Evolutionary conservation across 441 rosid genomes (phyloP), one percentile per base, ranked within the genome.

Genomic region (Populus hybrid): DNA sequence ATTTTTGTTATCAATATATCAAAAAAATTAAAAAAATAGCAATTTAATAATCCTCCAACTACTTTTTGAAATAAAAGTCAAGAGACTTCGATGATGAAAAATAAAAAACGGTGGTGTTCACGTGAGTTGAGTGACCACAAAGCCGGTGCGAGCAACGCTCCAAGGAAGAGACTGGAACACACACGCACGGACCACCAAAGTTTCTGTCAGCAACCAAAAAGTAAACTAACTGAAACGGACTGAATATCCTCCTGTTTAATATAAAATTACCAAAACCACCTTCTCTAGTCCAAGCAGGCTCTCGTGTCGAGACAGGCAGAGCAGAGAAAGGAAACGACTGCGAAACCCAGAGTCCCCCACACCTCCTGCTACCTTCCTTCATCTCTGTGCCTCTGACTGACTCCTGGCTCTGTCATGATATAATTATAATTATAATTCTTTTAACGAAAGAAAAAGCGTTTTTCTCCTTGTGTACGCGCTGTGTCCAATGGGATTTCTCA

Each of bases 251-350:
- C 14, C 10, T 14, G 30, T 10, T 63, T 63, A 21, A 0, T 14
- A 14, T 2, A 16, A 32, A 32, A 34, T 26, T 16, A 30, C 71
- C 85, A 14, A 67, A 81, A 84, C 57, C 69, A 46, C 72, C 86
- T 79, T 4, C 18, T 14, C 20, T 46, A 46, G 57, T 75, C 70
- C 9, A 3, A 6, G 16, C 12, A 32, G 74, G 89, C 86, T 81
- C 87, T 26, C 71, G 71, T 73, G 66, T 67, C 87, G 80, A 86
- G 81, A 73, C 73, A 75, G 35, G 16, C n/a, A 68, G 67, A 75
- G 50, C 50, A 10, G 50, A 40, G 50, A 3, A 40, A 14, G 57
- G 20, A 46, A 14, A 14, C 20, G 57, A 1, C 70, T 20, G 28
- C 18, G 40, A 34, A 16, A n/a, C 20, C 34, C 40, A 5, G 38